phyloP scores from a whole-genome alignment of 1,284 basidiomycete species.

The Rhodotorula glutinis region DNA sequence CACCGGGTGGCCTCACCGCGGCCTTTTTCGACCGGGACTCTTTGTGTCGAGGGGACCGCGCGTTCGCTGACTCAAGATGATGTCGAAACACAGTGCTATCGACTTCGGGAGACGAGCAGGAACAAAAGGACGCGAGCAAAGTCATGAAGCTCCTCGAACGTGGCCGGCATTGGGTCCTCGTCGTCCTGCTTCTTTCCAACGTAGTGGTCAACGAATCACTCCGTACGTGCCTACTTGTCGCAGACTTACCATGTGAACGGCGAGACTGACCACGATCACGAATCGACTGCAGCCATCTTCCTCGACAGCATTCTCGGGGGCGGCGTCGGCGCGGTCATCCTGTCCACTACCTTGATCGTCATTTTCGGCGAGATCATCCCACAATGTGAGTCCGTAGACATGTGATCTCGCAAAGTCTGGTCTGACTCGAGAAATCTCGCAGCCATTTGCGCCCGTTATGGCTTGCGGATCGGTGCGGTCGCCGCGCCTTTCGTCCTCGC shows the following conservation, averaged over 20 bases:
- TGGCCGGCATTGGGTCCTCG: slow-evolving; percentile 47
- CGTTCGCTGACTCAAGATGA: too few relatives aligned
- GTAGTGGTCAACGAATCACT: slow-evolving; percentile 50
- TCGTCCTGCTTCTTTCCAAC: slow-evolving; percentile 49
- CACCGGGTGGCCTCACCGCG: too few relatives aligned
- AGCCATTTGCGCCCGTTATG: slow-evolving; percentile 78
- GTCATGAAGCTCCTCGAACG: slow-evolving; percentile 49
- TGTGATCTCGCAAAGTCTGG: too few relatives aligned
- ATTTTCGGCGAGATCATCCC: slow-evolving; percentile 42
- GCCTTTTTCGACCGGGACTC: too few relatives aligned
- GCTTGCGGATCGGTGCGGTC: slow-evolving; percentile 83
- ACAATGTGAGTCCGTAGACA: slow-evolving; percentile 55
- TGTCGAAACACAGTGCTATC: slow-evolving; percentile 23
- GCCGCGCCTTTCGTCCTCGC: slow-evolving; percentile 69
- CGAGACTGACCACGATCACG: too few relatives aligned
- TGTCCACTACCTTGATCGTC: slow-evolving; percentile 39
- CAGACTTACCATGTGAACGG: too few relatives aligned
- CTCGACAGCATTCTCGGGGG: slow-evolving; percentile 68
- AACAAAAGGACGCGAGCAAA: slow-evolving; percentile 46
- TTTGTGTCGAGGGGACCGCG: too few relatives aligned
- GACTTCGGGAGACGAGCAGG: slow-evolving; percentile 48
- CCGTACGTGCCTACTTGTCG: slow-evolving; percentile 16
- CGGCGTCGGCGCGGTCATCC: slow-evolving; percentile 30
- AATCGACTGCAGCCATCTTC: slow-evolving; percentile 65
- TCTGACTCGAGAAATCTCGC: slow-evolving; percentile 13